A percentile compares a stretch with the other conserved stretches of the same genome.
These are phyloP conservation scores for Ophiocordyceps camponoti-rufipedis DNA, from an alignment of 2,329 filamentous ascomycete species.

Conservation along the genomic window DNA sequence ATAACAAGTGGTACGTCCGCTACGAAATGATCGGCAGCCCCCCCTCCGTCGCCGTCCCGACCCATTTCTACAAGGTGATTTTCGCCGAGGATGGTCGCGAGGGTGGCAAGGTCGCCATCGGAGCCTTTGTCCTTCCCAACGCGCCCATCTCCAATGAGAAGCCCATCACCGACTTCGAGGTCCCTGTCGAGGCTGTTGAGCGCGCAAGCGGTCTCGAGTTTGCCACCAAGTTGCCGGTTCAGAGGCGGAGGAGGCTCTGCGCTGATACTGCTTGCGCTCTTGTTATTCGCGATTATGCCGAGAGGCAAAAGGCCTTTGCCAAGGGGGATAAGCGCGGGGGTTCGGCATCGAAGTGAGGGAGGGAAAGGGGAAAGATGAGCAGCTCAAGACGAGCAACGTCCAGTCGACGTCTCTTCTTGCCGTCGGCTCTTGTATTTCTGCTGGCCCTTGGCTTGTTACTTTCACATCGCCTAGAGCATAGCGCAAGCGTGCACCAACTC, in stretches of 20 bases:
- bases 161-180: slow-evolving; percentile 80
- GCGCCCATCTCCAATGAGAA: slow-evolving; percentile 75
- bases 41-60: slow-evolving; percentile 87
- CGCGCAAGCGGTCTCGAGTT: slow-evolving; percentile 86
- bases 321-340: slow-evolving; percentile 14
- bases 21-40: slow-evolving; percentile 94
- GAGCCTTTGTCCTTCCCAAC: slow-evolving; percentile 91
- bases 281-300: slow-evolving; percentile 60
- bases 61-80: slow-evolving; percentile 98
- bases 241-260: slow-evolving; percentile 64
- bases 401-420: no score
- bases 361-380: no score
- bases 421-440: no score
- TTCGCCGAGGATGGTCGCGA: slow-evolving; percentile 68
- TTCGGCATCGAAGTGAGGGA: neutral
- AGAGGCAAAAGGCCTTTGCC: slow-evolving; percentile 39
- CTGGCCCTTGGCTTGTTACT: no score
- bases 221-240: slow-evolving; percentile 54
- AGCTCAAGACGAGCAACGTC: no score
- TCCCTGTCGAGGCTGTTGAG: slow-evolving; percentile 84
- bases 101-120: slow-evolving; percentile 65
- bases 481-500: slow-evolving; percentile 36
- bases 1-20: slow-evolving; percentile 87
- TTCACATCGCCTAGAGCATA: slow-evolving; percentile 1
- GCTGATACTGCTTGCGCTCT: slow-evolving; percentile 72